phyloP scores from a whole-genome alignment of 352 stramenopile species.

The Phytophthora pseudosyringae region DNA sequence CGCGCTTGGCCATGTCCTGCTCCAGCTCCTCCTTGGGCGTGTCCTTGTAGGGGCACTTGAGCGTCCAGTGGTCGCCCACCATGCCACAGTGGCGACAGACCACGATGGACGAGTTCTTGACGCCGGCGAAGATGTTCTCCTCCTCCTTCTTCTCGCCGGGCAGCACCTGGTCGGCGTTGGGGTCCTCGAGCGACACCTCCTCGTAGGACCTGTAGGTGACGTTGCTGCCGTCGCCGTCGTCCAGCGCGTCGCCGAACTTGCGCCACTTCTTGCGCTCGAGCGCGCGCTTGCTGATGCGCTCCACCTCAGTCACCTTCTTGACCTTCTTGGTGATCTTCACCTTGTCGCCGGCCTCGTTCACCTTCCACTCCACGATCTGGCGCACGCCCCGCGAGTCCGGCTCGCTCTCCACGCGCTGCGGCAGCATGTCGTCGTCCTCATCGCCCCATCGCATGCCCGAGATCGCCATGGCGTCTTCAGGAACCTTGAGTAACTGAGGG shows the following conservation, averaged over 20 bases:
- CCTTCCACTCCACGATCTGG: slow-evolving; percentile 91
- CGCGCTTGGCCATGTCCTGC: slow-evolving; percentile 67
- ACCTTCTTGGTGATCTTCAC: slow-evolving; percentile 93
- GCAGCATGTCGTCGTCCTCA: slow-evolving; percentile 82
- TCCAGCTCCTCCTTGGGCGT: slow-evolving; percentile 81
- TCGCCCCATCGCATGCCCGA: slow-evolving; percentile 75
- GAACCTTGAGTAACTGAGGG: slow-evolving; percentile 9
- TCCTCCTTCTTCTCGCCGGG: slow-evolving; percentile 90
- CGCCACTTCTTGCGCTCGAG: slow-evolving; percentile 85
- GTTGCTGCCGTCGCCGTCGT: slow-evolving; percentile 81
- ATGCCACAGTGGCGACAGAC: slow-evolving; percentile 92
- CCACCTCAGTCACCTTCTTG: slow-evolving; percentile 88
- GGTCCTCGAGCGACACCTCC: slow-evolving; percentile 83
- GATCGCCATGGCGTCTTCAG: slow-evolving; percentile 60
- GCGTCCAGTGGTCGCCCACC: slow-evolving; percentile 90
- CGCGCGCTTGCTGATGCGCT: slow-evolving; percentile 82
- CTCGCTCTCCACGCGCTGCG: slow-evolving; percentile 84
- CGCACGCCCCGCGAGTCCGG: slow-evolving; percentile 82
- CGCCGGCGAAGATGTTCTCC: slow-evolving; percentile 86
- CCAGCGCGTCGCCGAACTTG: slow-evolving; percentile 84
- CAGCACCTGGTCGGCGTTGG: slow-evolving; percentile 87
- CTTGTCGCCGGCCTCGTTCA: slow-evolving; percentile 89
- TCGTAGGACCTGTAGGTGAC: slow-evolving; percentile 89
- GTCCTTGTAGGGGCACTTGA: slow-evolving; percentile 93
- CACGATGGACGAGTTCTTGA: slow-evolving; percentile 91